A percentile compares a stretch with the other conserved stretches of the same genome.
Evolutionary conservation across 2,329 filamentous ascomycete species (phyloP).

Genomic region (Trematosphaeria pertusa): DNA sequence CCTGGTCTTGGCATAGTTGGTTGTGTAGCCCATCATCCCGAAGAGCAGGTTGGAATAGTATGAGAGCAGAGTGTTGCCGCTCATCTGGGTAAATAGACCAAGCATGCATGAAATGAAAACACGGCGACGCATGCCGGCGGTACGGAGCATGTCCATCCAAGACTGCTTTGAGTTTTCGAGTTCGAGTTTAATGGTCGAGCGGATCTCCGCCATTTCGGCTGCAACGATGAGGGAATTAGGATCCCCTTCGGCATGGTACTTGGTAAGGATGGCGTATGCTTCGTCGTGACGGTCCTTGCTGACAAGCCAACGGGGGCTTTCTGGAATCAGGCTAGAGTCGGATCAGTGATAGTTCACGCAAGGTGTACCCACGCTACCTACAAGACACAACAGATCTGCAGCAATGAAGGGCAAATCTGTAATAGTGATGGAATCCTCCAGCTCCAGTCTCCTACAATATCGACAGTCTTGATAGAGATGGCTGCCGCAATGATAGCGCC

Average conservation of each 20-base stretch:
- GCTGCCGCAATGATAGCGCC: conserved; percentile 58
- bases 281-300: conserved; percentile 59
- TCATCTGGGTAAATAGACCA: conserved; percentile 51
- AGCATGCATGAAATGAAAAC: conserved; percentile 40
- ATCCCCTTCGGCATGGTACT: conserved; percentile 56
- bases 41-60: conserved; percentile 48
- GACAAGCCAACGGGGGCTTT: conserved; percentile 59
- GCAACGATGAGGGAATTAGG: conserved; percentile 49
- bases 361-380: conserved; percentile 22
- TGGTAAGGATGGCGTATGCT: conserved; percentile 43
- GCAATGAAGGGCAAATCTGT: conserved; percentile 57
- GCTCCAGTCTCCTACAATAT: conserved; percentile 52
- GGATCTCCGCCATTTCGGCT: conserved; percentile 68
- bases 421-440: conserved; percentile 60
- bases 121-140: conserved; percentile 51
- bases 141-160: conserved; percentile 62
- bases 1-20: conserved; percentile 46
- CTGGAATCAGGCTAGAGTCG: conserved; percentile 40
- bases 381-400: conserved; percentile 50
- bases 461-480: conserved; percentile 58
- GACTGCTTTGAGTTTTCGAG: conserved; percentile 60
- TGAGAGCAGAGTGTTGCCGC: conserved; percentile 48
- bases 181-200: conserved; percentile 63
- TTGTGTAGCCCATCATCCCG: conserved; percentile 49
- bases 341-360: neutral